A percentile compares a stretch with the other conserved stretches of the same genome.
Evolutionary conservation across 2,329 filamentous ascomycete species (phyloP).

Genomic region (Ceratocystis albifundus): DNA sequence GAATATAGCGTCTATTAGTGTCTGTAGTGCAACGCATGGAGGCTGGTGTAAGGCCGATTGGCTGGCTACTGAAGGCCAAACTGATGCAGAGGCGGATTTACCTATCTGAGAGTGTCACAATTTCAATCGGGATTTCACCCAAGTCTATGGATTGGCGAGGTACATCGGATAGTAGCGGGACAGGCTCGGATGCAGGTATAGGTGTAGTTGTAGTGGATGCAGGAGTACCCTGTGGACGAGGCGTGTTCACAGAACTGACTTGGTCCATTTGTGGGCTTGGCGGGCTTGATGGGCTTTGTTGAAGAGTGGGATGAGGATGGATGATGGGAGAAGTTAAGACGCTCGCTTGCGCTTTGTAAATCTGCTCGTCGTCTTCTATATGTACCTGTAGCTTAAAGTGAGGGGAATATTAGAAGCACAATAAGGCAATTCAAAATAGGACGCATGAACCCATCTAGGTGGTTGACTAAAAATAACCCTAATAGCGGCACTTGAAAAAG

Average conservation of each 20-base stretch:
- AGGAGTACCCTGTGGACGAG: background rate
- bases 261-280: background rate
- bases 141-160: conserved; percentile 55
- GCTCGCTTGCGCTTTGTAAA: background rate
- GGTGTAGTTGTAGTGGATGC: background rate
- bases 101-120: conserved; percentile 82
- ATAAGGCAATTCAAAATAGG: background rate
- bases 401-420: conserved; percentile 2
- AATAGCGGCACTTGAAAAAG: background rate
- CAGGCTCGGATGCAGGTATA: too few species aligned
- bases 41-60: too few species aligned
- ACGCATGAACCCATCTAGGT: background rate
- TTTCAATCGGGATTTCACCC: conserved; percentile 86
- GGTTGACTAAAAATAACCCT: conserved; percentile 7
- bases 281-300: background rate
- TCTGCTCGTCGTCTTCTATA: background rate
- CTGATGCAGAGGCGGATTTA: conserved; percentile 29
- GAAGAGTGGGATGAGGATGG: background rate
- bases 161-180: conserved; percentile 34
- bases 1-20: conserved; percentile 24
- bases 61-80: background rate
- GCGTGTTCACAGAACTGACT: background rate
- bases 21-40: conserved; percentile 16
- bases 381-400: background rate
- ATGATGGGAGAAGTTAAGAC: too few species aligned